Evolutionary conservation across 305 asterid species (phyloP).

Genomic region (Fraxinus albicans): DNA sequence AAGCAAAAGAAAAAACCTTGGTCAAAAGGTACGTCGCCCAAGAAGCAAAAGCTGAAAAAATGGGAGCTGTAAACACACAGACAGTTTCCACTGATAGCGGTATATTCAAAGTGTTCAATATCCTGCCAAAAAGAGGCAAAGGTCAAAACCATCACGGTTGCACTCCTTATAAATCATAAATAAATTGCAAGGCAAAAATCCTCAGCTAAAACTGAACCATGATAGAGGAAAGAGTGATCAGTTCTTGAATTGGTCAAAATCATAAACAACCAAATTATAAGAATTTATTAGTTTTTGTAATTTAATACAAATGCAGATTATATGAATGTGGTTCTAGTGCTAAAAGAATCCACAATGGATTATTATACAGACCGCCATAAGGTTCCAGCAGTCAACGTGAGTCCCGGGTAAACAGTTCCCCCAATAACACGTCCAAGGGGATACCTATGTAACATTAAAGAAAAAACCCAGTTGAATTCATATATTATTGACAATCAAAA

Average conservation of each 20-base stretch:
- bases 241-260: slow-evolving; percentile 10
- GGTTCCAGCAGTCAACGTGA: slow-evolving; percentile 95
- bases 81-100: slow-evolving; percentile 99
- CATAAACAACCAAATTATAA: background rate
- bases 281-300: slow-evolving; percentile 1
- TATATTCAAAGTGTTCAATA: slow-evolving; percentile 72
- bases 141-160: slow-evolving; percentile 21
- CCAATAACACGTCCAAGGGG: slow-evolving; percentile 99
- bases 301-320: slow-evolving; percentile 2
- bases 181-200: background rate
- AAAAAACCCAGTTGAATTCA: slow-evolving; percentile 16
- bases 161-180: background rate
- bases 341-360: slow-evolving; percentile 17
- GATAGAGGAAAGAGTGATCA: background rate
- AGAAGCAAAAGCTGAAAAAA: slow-evolving; percentile 97
- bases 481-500: slow-evolving; percentile 4
- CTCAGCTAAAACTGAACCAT: background rate
- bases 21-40: slow-evolving; percentile 98
- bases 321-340: background rate
- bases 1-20: slow-evolving; percentile 59
- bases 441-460: slow-evolving; percentile 63
- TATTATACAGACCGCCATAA: slow-evolving; percentile 72
- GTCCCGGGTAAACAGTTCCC: slow-evolving; percentile 99
- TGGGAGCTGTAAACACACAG: slow-evolving; percentile 97
- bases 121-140: slow-evolving; percentile 55